Evolutionary conservation across 371 early-diverging fungal species (phyloP).

Genomic region (Batkoa obscura): DNA sequence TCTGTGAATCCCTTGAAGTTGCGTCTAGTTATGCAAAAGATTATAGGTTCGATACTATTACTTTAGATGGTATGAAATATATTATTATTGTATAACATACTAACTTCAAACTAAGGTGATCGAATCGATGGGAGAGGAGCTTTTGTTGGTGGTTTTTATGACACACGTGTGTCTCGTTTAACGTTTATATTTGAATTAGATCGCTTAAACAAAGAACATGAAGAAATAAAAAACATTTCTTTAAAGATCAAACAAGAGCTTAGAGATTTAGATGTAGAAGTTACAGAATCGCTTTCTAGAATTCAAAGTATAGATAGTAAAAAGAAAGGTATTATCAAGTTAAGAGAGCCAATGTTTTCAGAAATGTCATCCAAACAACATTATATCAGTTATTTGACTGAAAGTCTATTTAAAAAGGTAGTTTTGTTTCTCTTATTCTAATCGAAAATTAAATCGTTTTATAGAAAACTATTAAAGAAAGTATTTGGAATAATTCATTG

Average conservation of each 20-base stretch:
- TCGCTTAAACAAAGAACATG: slow-evolving; percentile 17
- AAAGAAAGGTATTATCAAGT: slow-evolving; percentile 23
- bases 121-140: slow-evolving; percentile 87
- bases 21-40: slow-evolving; percentile 59
- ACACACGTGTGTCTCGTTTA: slow-evolving; percentile 53
- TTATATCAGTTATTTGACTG: slow-evolving; percentile 30
- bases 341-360: slow-evolving; percentile 22
- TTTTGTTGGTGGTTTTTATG: slow-evolving; percentile 80
- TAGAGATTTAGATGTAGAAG: slow-evolving; percentile 39
- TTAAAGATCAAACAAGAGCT: slow-evolving; percentile 26
- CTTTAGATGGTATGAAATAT: slow-evolving; percentile 48
- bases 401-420: slow-evolving; percentile 22
- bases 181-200: slow-evolving; percentile 35
- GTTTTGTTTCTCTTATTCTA: neutral
- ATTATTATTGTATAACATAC: neutral
- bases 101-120: slow-evolving; percentile 44
- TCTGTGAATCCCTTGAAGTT: slow-evolving; percentile 74
- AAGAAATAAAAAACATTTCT: slow-evolving; percentile 23
- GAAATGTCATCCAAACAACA: slow-evolving; percentile 26
- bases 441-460: slow-evolving; percentile 18
- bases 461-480: slow-evolving; percentile 23
- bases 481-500: slow-evolving; percentile 17
- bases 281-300: slow-evolving; percentile 28
- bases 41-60: slow-evolving; percentile 64
- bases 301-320: slow-evolving; percentile 26